These are phyloP conservation scores for Mycosphaerella sp. DNA, from an alignment of 2,329 filamentous ascomycete species.

Conservation along the genomic window DNA sequence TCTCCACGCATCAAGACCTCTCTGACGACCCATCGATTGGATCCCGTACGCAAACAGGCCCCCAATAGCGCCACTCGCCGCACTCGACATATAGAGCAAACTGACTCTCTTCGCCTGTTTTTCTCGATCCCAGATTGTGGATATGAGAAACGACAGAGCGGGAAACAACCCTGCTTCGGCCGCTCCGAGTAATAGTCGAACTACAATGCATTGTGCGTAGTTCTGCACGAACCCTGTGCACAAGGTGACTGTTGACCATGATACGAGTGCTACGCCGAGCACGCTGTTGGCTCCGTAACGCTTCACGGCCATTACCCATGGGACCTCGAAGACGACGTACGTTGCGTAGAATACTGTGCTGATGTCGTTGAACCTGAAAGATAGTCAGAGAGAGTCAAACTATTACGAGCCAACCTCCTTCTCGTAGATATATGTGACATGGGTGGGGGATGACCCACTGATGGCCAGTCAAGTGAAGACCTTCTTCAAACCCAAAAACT, in stretches of 20 bases:
- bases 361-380: conserved; percentile 17
- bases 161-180: conserved; percentile 31
- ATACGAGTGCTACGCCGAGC: conserved; percentile 21
- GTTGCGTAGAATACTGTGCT: conserved; percentile 21
- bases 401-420: not conserved
- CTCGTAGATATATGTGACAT: not conserved
- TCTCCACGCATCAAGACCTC: conserved; percentile 23
- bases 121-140: conserved; percentile 29
- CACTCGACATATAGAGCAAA: conserved; percentile 26
- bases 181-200: conserved; percentile 29
- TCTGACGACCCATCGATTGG: conserved; percentile 28
- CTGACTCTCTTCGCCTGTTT: conserved; percentile 28
- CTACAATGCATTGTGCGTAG: conserved; percentile 28
- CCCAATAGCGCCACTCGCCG: conserved; percentile 26
- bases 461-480: conserved; percentile 15
- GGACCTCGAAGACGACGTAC: conserved; percentile 19
- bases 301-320: conserved; percentile 26
- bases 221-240: conserved; percentile 32
- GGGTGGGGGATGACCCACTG: not conserved
- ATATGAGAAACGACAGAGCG: conserved; percentile 28
- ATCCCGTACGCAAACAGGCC: conserved; percentile 28
- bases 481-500: conserved; percentile 21
- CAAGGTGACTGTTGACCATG: conserved; percentile 28
- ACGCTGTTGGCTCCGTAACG: conserved; percentile 23
- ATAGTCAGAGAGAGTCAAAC: not conserved